Conservation (phyloP, 306 rosid genomes). For the Rubus parviflorus region DNA sequence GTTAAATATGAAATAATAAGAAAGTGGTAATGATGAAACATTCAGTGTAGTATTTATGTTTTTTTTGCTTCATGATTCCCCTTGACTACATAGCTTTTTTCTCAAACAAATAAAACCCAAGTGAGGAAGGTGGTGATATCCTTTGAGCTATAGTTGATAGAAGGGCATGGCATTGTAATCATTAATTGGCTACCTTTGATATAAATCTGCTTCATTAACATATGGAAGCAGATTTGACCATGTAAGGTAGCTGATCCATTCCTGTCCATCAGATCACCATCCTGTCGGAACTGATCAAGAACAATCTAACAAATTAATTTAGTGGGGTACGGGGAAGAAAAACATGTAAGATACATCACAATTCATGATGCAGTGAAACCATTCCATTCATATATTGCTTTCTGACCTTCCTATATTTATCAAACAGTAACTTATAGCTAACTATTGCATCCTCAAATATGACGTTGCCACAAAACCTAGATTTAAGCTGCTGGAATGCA, state of each 20-base stretch:
- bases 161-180: neutral
- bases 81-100: neutral
- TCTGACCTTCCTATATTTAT: conserved; percentile 59
- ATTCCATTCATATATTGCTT: conserved; percentile 73
- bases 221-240: neutral
- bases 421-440: conserved; percentile 54
- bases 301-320: neutral
- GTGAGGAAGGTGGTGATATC: neutral
- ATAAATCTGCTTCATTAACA: neutral
- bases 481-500: conserved; percentile 51
- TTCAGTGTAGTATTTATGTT: neutral
- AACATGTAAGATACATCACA: conserved; percentile 24
- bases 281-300: neutral
- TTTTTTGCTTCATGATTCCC: neutral
- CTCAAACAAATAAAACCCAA: neutral
- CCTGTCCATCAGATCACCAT: neutral
- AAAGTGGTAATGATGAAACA: neutral
- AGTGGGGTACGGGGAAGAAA: neutral
- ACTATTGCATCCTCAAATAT: conserved; percentile 52
- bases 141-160: neutral
- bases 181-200: neutral
- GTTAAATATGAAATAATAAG: neutral
- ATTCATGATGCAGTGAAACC: conserved; percentile 63
- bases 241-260: conserved; percentile 5
- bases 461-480: conserved; percentile 63